These are phyloP conservation scores for Chlamydomonas sp. DNA, from an alignment of 139 green algal species.

Conservation along the genomic window DNA sequence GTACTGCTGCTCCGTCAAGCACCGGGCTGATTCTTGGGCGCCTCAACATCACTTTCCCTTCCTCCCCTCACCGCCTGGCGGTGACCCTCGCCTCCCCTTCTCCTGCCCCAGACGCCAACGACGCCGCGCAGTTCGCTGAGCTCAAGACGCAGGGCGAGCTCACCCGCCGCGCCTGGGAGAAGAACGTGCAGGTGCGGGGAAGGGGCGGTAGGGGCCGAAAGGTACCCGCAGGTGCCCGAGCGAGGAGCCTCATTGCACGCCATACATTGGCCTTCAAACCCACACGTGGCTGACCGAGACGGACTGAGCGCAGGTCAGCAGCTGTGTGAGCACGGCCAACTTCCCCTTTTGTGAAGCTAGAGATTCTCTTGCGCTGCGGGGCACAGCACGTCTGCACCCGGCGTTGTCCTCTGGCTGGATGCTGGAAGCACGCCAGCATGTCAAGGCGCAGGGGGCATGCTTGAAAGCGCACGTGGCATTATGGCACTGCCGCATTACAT, in stretches of 20 bases:
- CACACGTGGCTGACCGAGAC: too few species aligned
- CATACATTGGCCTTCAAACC: too few species aligned
- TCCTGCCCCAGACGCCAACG: constrained; percentile 87
- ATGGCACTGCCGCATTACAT: too few species aligned
- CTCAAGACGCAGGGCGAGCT: constrained; percentile 96
- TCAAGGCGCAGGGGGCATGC: too few species aligned
- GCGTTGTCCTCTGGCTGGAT: too few species aligned
- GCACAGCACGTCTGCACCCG: too few species aligned
- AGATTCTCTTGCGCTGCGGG: too few species aligned
- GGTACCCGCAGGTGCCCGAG: neutral
- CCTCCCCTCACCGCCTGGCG: neutral
- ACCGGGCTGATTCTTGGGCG: neutral
- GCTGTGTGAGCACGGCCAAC: too few species aligned
- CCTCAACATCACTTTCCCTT: neutral
- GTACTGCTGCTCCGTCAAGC: too few species aligned
- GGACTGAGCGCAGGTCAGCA: neutral
- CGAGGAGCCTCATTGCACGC: neutral
- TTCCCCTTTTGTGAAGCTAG: too few species aligned
- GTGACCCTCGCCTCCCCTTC: neutral
- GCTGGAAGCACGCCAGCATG: too few species aligned
- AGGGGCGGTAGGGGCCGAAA: neutral
- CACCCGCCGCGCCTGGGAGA: constrained; percentile 92
- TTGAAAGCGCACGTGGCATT: too few species aligned
- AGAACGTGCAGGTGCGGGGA: constrained; percentile 85
- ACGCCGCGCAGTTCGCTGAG: constrained; percentile 96